Conservation (phyloP, 345 rosid species). For the Populus euphratica region DNA sequence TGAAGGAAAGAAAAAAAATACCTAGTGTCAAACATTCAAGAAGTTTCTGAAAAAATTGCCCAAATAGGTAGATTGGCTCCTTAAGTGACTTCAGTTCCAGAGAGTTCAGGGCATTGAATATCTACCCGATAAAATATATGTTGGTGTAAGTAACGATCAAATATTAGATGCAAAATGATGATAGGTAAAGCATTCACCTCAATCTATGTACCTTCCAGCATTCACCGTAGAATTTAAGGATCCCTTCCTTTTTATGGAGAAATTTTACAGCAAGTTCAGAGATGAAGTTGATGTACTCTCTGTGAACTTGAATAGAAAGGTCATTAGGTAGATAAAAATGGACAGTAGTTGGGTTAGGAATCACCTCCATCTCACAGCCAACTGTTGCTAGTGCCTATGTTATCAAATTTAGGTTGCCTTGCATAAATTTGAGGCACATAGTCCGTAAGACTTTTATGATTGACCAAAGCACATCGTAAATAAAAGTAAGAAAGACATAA, state of each 20-base stretch:
- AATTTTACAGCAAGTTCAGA: slow-evolving; percentile 61
- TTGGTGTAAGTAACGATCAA: slow-evolving; percentile 18
- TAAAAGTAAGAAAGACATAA: background rate
- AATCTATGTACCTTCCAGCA: slow-evolving; percentile 80
- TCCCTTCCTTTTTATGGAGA: slow-evolving; percentile 87
- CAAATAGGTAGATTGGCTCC: slow-evolving; percentile 90
- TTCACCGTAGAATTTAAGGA: slow-evolving; percentile 66
- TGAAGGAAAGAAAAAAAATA: slow-evolving; percentile 21
- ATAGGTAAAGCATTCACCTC: slow-evolving; percentile 20
- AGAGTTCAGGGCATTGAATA: slow-evolving; percentile 84
- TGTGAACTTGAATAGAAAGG: slow-evolving; percentile 74
- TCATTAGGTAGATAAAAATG: slow-evolving; percentile 85
- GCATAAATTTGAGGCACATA: slow-evolving; percentile 32
- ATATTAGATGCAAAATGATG: slow-evolving; percentile 1
- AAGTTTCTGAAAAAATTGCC: slow-evolving; percentile 92
- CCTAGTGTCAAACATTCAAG: slow-evolving; percentile 88
- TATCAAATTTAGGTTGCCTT: slow-evolving; percentile 92
- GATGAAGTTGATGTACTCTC: slow-evolving; percentile 63
- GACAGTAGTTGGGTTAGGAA: slow-evolving; percentile 92
- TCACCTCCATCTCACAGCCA: slow-evolving; percentile 81
- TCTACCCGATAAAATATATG: slow-evolving; percentile 37
- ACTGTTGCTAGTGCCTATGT: slow-evolving; percentile 86
- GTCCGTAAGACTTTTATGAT: background rate
- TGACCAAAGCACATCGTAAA: background rate
- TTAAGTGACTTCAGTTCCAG: slow-evolving; percentile 90